These are phyloP conservation scores for Protea cynaroides DNA, from an alignment of 164 flowering plant species.

Conservation along the genomic window DNA sequence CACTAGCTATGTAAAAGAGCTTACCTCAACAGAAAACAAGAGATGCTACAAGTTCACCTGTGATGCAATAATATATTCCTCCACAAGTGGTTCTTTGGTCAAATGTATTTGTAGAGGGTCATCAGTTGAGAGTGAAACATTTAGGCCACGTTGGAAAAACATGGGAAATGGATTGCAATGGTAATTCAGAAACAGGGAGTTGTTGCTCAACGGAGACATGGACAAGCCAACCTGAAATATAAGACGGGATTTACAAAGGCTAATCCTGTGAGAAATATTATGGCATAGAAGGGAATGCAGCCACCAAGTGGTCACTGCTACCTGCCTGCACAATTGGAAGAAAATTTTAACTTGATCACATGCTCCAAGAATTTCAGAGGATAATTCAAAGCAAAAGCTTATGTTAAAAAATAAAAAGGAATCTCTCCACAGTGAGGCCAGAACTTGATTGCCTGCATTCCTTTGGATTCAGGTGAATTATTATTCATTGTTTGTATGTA, in stretches of 20 bases:
- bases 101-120: conserved; percentile 78
- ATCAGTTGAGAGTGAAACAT: conserved; percentile 70
- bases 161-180: conserved; percentile 59
- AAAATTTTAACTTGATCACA: conserved; percentile 1
- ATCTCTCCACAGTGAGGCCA: conserved; percentile 78
- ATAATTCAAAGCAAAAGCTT: background rate
- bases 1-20: background rate
- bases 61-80: conserved; percentile 74
- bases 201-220: conserved; percentile 76
- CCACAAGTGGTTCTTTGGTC: conserved; percentile 69
- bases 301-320: conserved; percentile 66
- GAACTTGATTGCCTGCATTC: conserved; percentile 47
- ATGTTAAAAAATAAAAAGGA: background rate
- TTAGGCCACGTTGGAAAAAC: conserved; percentile 67
- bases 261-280: conserved; percentile 64
- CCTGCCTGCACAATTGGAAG: conserved; percentile 48
- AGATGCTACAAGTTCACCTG: conserved; percentile 25
- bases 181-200: conserved; percentile 62
- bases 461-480: conserved; percentile 64
- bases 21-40: background rate
- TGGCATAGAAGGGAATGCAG: conserved; percentile 56
- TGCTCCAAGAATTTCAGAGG: background rate
- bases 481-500: too few relatives aligned
- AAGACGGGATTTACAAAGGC: conserved; percentile 45
- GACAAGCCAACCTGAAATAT: conserved; percentile 51